Base-by-base conservation (phyloP, 129 eudicot genomes). In the Centaurea solstitialis region DNA sequence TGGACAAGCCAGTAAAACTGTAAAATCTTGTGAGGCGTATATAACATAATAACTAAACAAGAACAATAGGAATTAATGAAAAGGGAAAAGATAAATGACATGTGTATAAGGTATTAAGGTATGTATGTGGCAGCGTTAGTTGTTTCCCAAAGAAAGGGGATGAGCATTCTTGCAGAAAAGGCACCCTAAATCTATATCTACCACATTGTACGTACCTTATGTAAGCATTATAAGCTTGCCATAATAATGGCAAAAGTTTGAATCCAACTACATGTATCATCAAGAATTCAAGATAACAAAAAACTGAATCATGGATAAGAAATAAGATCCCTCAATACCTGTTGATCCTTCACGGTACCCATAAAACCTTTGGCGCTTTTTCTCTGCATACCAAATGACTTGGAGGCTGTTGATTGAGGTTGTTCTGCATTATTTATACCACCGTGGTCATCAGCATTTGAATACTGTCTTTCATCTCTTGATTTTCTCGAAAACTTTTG, bases 261-360 rank as follows among this genome's bases (percentile, higher is more conserved):
- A 65, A 67, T 61, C 64, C 66, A 67, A 53, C 68, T 13, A 26
- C 41, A 21, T 30, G 72, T 38, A 38, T 28, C 40, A 75, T 57
- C 50, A 75, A n/a, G n/a, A n/a, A n/a, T n/a, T n/a, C n/a, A n/a
- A 18, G 61, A 68, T n/a, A 64, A 64, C 39, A 35, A 66, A 65
- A 65, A 6, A 77, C 40, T 26, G 2, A 76, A 65, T 28, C 39
- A 79, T 10, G n/a, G 79, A 57, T 65, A 18, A 65, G 18, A 33
- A 26, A 69, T 26, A 10, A 59, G 12, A 65, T 24, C 18, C 24
- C 62, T 21, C n/a, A 6, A 18, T 92, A 94, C 98, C 97, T 90
- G 93, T 80, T 90, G 91, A 57, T 89, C 97, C 77, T 90, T 90
- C 71, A 83, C 80, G 78, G 82, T 92, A 80, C 84, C 85, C 80